Conservation (phyloP, 306 rosid genomes). For the Parietaria judaica region DNA sequence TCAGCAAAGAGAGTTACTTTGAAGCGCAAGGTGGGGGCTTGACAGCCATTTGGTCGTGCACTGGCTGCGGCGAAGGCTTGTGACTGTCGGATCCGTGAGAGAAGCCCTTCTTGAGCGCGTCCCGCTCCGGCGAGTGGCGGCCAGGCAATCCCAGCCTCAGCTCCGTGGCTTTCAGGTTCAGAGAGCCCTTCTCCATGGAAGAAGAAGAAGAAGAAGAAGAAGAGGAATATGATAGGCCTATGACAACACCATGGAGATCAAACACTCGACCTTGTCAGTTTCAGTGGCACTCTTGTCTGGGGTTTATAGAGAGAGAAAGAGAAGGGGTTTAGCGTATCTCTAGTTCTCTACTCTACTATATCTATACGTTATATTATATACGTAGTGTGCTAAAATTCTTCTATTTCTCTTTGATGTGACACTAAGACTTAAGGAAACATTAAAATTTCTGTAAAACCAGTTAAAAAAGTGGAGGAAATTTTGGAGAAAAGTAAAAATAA, state of each 20-base stretch:
- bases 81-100: slow-evolving; percentile 57
- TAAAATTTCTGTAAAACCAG: too few species aligned
- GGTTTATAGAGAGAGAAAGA: slow-evolving; percentile 10
- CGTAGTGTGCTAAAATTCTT: background rate
- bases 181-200: slow-evolving; percentile 42
- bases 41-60: slow-evolving; percentile 41
- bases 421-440: too few species aligned
- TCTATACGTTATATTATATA: background rate
- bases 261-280: slow-evolving; percentile 9
- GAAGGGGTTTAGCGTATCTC: background rate
- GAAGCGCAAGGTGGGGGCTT: slow-evolving; percentile 55
- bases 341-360: too few species aligned
- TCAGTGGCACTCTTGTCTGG: background rate
- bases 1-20: slow-evolving; percentile 34
- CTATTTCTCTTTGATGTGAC: too few species aligned
- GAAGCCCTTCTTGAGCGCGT: slow-evolving; percentile 63
- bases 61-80: slow-evolving; percentile 45
- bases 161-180: slow-evolving; percentile 85
- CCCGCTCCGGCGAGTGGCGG: slow-evolving; percentile 68
- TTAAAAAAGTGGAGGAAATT: too few species aligned
- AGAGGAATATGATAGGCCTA: slow-evolving; percentile 41
- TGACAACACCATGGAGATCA: slow-evolving; percentile 63
- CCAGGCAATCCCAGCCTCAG: slow-evolving; percentile 90
- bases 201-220: slow-evolving; percentile 12
- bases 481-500: too few species aligned